These are phyloP conservation scores for Naganishia sp. DNA, from an alignment of 1,284 basidiomycete genomes.

Conservation along the genomic window DNA sequence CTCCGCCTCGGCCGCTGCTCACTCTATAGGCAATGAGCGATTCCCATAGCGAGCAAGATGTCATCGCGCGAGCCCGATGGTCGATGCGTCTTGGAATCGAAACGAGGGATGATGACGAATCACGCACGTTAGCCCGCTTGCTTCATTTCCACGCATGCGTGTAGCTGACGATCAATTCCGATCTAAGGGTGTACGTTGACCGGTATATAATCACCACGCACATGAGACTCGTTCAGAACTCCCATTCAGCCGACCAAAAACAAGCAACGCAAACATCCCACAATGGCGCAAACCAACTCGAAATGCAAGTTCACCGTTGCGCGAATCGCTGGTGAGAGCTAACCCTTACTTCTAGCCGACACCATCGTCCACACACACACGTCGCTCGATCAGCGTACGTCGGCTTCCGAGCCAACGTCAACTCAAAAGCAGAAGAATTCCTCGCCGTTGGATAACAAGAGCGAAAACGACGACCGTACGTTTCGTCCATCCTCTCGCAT, in stretches of 20 bases:
- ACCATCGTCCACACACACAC: background rate
- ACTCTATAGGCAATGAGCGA: too few relatives aligned
- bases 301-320: too few relatives aligned
- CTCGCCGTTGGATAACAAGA: constrained; percentile 8
- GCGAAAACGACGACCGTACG: constrained; percentile 5
- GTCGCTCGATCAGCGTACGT: background rate
- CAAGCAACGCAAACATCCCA: too few relatives aligned
- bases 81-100: constrained; percentile 1
- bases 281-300: too few relatives aligned
- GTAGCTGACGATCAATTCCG: background rate
- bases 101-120: constrained; percentile 8
- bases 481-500: background rate
- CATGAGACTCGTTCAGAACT: too few relatives aligned
- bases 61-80: background rate
- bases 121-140: background rate
- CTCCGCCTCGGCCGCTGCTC: too few relatives aligned
- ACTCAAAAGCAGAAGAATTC: constrained; percentile 1
- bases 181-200: too few relatives aligned
- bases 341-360: background rate
- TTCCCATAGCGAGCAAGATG: background rate
- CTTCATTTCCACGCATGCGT: background rate
- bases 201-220: too few relatives aligned
- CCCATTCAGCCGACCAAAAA: too few relatives aligned
- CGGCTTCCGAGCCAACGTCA: background rate
- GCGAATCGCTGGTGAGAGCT: background rate